These are phyloP conservation scores for Penicillium ochrochloron DNA, from an alignment of 495 filamentous ascomycete species.

Conservation along the genomic window DNA sequence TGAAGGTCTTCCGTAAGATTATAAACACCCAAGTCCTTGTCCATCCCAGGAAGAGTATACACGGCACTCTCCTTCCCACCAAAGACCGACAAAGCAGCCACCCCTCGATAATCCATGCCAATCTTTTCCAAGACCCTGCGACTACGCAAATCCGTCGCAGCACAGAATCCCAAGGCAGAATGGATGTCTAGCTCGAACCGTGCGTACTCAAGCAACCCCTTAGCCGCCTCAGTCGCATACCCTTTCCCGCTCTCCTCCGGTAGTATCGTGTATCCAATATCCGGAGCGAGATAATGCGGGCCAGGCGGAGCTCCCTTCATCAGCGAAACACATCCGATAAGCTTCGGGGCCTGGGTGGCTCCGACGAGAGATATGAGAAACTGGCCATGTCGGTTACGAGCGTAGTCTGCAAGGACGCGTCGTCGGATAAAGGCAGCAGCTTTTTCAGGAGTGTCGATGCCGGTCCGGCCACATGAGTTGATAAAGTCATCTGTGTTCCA, in stretches of 20 bases:
- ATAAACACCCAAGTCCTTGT: conserved; percentile 34
- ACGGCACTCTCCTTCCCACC: conserved; percentile 29
- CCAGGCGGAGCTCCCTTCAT: conserved; percentile 33
- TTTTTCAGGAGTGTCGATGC: conserved; percentile 29
- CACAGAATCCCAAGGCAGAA: conserved; percentile 29
- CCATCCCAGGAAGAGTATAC: conserved; percentile 35
- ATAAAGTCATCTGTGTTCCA: conserved; percentile 43
- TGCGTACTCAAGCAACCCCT: conserved; percentile 35
- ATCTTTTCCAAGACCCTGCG: conserved; percentile 38
- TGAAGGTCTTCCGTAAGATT: conserved; percentile 16
- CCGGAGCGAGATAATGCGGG: conserved; percentile 33
- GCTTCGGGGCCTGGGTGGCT: conserved; percentile 12
- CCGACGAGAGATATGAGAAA: conserved; percentile 34
- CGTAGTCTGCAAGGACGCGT: conserved; percentile 30
- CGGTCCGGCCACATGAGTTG: conserved; percentile 24
- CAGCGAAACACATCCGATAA: conserved; percentile 36
- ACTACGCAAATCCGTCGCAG: conserved; percentile 29
- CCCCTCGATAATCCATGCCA: conserved; percentile 36
- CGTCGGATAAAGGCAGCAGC: conserved; percentile 29
- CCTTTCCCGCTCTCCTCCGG: conserved; percentile 39
- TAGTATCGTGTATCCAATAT: conserved; percentile 43
- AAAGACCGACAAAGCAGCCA: conserved; percentile 35
- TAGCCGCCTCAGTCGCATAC: conserved; percentile 44
- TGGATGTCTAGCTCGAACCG: conserved; percentile 25
- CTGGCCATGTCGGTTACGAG: conserved; percentile 34